Percentiles rank a stretch among this genome's conserved stretches.
Conservation (phyloP, 352 stramenopile genomes). For the Blastocystis sp. region DNA sequence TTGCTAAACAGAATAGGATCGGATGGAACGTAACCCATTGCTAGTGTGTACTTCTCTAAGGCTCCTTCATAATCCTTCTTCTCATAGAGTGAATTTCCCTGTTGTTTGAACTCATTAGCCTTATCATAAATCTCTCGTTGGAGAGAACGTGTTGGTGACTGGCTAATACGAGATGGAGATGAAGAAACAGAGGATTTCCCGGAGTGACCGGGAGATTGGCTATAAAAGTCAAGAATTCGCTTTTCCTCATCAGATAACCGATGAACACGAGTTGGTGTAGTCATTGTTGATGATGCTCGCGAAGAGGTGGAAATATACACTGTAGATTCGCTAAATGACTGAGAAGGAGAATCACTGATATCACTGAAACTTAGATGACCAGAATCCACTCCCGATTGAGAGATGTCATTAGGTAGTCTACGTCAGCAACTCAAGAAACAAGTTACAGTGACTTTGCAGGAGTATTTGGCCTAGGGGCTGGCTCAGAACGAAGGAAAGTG, state of each 20-base stretch:
- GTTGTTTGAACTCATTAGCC: background rate
- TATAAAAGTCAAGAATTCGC: background rate
- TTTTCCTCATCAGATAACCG: no score
- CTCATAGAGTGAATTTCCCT: background rate
- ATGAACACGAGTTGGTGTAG: no score
- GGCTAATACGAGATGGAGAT: background rate
- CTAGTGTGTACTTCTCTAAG: slow-evolving; percentile 8
- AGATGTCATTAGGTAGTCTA: background rate
- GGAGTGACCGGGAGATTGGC: background rate
- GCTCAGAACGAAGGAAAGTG: slow-evolving; percentile 7
- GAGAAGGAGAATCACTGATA: slow-evolving; percentile 19
- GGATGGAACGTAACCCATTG: slow-evolving; percentile 26
- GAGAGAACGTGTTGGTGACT: background rate
- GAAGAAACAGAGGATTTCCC: background rate
- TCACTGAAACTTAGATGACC: slow-evolving; percentile 19
- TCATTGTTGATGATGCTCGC: no score
- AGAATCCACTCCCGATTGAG: background rate
- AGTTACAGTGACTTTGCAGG: background rate
- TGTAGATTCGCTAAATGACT: background rate
- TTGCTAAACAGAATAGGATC: slow-evolving; percentile 39
- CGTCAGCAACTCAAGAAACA: background rate
- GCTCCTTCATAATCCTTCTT: slow-evolving; percentile 11
- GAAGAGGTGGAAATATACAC: background rate
- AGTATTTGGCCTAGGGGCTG: background rate
- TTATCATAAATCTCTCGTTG: slow-evolving; percentile 38